Evolutionary conservation across 2,329 filamentous ascomycete species (phyloP).

Genomic region (Cladosporium sp.): DNA sequence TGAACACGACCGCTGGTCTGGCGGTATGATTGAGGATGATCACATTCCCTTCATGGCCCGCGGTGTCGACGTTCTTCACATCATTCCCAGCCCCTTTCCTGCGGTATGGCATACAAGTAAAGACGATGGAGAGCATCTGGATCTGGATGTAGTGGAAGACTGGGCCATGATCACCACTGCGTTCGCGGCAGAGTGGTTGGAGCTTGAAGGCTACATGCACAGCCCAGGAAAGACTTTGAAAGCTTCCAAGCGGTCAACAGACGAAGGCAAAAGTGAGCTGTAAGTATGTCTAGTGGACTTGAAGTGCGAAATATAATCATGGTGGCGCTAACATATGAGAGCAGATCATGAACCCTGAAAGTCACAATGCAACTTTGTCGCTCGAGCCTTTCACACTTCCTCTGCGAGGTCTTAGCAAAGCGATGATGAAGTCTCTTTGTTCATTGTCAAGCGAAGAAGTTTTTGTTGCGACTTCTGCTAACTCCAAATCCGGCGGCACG

Average conservation of each 20-base stretch:
- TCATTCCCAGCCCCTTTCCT: constrained; percentile 83
- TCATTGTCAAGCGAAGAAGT: too few relatives aligned
- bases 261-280: constrained; percentile 5
- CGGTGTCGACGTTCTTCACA: constrained; percentile 82
- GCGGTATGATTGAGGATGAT: constrained; percentile 64
- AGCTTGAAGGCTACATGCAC: constrained; percentile 56
- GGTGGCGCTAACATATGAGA: not conserved
- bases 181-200: constrained; percentile 90
- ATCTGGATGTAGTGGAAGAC: constrained; percentile 74
- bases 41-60: constrained; percentile 85
- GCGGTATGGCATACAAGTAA: constrained; percentile 78
- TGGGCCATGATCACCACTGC: constrained; percentile 81
- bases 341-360: not conserved
- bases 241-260: not conserved
- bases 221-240: not conserved
- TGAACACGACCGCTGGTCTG: constrained; percentile 44
- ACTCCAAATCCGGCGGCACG: too few relatives aligned
- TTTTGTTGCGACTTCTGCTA: too few relatives aligned
- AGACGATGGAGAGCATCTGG: constrained; percentile 81
- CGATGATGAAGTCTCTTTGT: too few relatives aligned
- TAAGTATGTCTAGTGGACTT: constrained; percentile 8
- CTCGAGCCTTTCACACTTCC: too few relatives aligned
- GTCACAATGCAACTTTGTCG: not conserved
- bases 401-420: too few relatives aligned
- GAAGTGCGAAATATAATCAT: not conserved